Base-by-base conservation (phyloP, 2,329 filamentous ascomycete genomes). In the Stromatinia cepivora region DNA sequence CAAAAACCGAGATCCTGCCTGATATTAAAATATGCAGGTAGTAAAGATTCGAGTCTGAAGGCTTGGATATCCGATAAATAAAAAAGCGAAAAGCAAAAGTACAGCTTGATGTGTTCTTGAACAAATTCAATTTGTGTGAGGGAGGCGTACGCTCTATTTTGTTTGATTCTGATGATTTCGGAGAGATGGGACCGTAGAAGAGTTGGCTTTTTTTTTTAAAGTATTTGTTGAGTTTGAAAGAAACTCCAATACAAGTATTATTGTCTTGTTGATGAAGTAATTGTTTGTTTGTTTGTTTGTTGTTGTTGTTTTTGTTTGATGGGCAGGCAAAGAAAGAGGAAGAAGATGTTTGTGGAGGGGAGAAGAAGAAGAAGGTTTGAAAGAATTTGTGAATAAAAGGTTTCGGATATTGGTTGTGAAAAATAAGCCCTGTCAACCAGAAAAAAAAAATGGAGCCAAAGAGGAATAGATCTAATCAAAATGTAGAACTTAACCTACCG, bases 331-430 rank as follows among this genome's bases (percentile, higher is more conserved):
- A 63, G 63, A 67, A 64, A 42, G 69, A 69, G 58, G 57, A 46
- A 54, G 63, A 45, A 54, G 46, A 53, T 48, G 58, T 36, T 45
- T 56, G 42, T 57, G 42, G 42, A 36, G 22, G 52, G 11, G 42
- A n/a, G 39, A 10, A 39, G 39, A 42, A 42, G 39, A 67, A 59
- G 65, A 61, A 61, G 31, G 45, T 31, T 56, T 59, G 52, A 58
- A 67, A 67, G 56, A 61, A 62, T 61, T 39, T 59, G 31, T 48
- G 31, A 50, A 50, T 63, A 64, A 52, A 64, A 64, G 61, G 61
- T 22, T 64, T 64, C 61, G 61, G 61, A 52, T 52, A 52, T 52
- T 1, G 56, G n/a, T 45, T n/a, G 36, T 59, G 45, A 25, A 52
- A 52, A 58, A 58, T 36, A 36, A 63, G 59, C 61, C 61, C 46